Conservation (phyloP, 1,284 basidiomycete species). For the Inonotus obliquus region DNA sequence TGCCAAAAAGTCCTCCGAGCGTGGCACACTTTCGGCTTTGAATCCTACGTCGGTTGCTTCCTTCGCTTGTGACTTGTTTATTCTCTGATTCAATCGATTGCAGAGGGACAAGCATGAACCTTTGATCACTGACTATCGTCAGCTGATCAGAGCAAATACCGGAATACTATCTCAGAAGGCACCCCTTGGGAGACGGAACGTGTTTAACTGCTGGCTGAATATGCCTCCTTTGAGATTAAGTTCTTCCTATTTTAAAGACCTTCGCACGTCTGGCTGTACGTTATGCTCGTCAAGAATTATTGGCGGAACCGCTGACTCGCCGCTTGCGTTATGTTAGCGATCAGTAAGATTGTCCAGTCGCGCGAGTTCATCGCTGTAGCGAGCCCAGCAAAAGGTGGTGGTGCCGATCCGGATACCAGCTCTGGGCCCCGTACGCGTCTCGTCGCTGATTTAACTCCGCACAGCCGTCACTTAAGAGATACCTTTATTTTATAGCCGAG, state of each 20-base stretch:
- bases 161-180: neutral
- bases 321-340: neutral
- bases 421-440: neutral
- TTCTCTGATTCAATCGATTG: no score
- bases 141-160: neutral
- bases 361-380: constrained; percentile 12
- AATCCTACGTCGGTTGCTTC: neutral
- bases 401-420: neutral
- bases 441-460: neutral
- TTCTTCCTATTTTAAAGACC: neutral
- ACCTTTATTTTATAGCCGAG: neutral
- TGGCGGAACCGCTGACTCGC: neutral
- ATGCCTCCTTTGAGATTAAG: neutral
- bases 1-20: neutral
- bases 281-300: neutral
- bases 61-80: neutral
- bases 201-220: constrained; percentile 1
- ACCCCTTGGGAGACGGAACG: neutral
- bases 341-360: constrained; percentile 15
- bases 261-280: constrained; percentile 9
- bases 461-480: neutral
- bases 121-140: neutral
- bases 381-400: constrained; percentile 13
- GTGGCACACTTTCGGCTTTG: neutral
- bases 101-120: neutral